phyloP scores from a whole-genome alignment of 2,329 filamentous ascomycete species.

The Xenoacremonium recifei region DNA sequence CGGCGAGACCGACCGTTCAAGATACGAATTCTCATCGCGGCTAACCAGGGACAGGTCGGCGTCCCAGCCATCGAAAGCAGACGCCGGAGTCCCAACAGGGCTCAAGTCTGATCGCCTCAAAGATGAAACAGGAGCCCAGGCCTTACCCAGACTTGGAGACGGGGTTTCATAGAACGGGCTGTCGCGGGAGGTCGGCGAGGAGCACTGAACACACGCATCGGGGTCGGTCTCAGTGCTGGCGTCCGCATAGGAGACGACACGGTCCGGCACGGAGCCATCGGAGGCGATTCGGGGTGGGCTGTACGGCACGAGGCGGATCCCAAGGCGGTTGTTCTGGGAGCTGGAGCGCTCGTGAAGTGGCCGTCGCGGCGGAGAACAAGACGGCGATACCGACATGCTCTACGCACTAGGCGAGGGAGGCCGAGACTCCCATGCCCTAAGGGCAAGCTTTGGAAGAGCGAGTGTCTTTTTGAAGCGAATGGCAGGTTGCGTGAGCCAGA shows the following conservation, averaged over 20 bases:
- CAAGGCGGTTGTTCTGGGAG: constrained; percentile 28
- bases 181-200: constrained; percentile 17
- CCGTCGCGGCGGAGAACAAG: constrained; percentile 27
- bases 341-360: constrained; percentile 27
- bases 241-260: constrained; percentile 24
- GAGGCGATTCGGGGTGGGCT: constrained; percentile 35
- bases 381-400: constrained; percentile 33
- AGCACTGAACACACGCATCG: constrained; percentile 13
- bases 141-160: constrained; percentile 12
- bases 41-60: constrained; percentile 1
- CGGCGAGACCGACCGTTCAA: neutral
- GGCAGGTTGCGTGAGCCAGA: too few relatives aligned
- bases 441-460: constrained; percentile 6
- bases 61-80: neutral
- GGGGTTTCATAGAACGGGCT: constrained; percentile 22
- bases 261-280: constrained; percentile 26
- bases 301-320: constrained; percentile 39
- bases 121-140: constrained; percentile 8
- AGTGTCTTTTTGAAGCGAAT: too few relatives aligned
- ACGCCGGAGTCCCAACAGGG: constrained; percentile 5
- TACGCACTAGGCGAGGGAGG: constrained; percentile 24
- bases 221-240: constrained; percentile 20
- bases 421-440: constrained; percentile 20
- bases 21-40: neutral
- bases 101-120: constrained; percentile 13